Conservation (phyloP, 1,284 basidiomycete species). For the Tausonia pullulans region DNA sequence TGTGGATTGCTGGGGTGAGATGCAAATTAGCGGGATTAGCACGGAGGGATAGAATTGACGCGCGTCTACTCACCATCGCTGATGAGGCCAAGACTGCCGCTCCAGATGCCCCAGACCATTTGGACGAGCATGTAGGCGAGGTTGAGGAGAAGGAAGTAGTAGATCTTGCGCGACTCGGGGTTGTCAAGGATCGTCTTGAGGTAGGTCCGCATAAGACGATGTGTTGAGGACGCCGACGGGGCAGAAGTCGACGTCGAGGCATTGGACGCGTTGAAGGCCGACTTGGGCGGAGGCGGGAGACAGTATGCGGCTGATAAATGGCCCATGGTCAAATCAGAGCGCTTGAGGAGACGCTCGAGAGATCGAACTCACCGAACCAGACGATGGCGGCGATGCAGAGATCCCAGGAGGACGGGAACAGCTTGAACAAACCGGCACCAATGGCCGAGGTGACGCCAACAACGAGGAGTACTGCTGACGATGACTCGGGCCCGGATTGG, state of each 20-base stretch:
- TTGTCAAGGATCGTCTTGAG: conserved; percentile 81
- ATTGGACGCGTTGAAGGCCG: not conserved
- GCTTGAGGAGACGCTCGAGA: not conserved
- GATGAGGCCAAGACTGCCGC: conserved; percentile 90
- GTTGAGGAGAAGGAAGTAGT: conserved; percentile 92
- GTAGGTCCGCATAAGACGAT: conserved; percentile 44
- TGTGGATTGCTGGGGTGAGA: conserved; percentile 71
- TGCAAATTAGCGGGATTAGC: not conserved
- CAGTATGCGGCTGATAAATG: not conserved
- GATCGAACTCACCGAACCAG: not conserved
- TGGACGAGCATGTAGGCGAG: conserved; percentile 92
- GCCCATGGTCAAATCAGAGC: not conserved
- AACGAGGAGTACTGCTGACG: not conserved
- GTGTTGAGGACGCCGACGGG: conserved; percentile 5
- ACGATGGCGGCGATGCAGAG: not conserved
- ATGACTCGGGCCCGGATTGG: not conserved
- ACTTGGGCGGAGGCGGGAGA: not conserved
- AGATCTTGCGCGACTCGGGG: conserved; percentile 86
- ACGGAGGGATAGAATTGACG: not conserved
- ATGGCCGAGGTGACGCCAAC: not conserved
- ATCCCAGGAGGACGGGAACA: not conserved
- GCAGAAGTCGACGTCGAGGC: not conserved
- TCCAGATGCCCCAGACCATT: conserved; percentile 94
- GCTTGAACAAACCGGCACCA: not conserved
- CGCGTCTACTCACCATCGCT: conserved; percentile 66